A percentile compares a stretch with the other conserved stretches of the same genome.
phyloP scores from a whole-genome alignment of 1,139 yeast species.

The Magnusiomyces clavatus region DNA sequence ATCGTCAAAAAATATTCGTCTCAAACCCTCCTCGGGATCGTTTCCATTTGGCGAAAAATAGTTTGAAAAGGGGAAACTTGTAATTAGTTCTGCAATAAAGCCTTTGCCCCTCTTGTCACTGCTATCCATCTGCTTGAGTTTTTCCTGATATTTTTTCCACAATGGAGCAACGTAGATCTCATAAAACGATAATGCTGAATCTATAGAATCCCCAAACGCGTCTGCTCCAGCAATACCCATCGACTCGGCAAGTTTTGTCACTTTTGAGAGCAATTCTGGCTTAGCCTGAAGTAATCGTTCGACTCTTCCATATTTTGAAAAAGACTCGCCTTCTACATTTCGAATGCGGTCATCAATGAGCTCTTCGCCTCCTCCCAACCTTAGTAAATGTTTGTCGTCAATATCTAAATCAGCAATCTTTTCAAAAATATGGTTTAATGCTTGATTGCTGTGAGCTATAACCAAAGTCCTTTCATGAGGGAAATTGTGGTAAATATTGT shows the following conservation, averaged over 20 bases:
- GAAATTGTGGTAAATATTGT: conserved; percentile 25
- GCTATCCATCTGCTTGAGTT: conserved; percentile 4
- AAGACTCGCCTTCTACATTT: conserved; percentile 11
- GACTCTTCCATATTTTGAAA: conserved; percentile 21
- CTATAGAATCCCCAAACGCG: conserved; percentile 38
- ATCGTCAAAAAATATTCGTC: background rate
- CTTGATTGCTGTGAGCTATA: conserved; percentile 27
- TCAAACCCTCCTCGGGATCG: background rate
- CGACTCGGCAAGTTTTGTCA: conserved; percentile 31
- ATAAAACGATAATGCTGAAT: conserved; percentile 37
- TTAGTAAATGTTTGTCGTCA: conserved; percentile 22
- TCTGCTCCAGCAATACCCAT: conserved; percentile 38
- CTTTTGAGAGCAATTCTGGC: conserved; percentile 25
- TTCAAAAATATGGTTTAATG: conserved; percentile 23
- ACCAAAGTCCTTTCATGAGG: conserved; percentile 34
- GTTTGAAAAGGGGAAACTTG: conserved; percentile 30
- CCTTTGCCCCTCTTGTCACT: background rate
- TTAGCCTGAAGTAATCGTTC: conserved; percentile 20
- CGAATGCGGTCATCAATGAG: conserved; percentile 3
- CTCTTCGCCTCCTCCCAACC: conserved; percentile 23
- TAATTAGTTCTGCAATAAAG: conserved; percentile 7
- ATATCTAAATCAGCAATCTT: conserved; percentile 21
- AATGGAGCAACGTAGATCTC: conserved; percentile 28
- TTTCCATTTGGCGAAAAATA: conserved; percentile 16
- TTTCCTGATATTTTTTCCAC: conserved; percentile 29